These are phyloP conservation scores for Dichotomocladium elegans DNA, from an alignment of 371 early-diverging fungal species.

Conservation along the genomic window DNA sequence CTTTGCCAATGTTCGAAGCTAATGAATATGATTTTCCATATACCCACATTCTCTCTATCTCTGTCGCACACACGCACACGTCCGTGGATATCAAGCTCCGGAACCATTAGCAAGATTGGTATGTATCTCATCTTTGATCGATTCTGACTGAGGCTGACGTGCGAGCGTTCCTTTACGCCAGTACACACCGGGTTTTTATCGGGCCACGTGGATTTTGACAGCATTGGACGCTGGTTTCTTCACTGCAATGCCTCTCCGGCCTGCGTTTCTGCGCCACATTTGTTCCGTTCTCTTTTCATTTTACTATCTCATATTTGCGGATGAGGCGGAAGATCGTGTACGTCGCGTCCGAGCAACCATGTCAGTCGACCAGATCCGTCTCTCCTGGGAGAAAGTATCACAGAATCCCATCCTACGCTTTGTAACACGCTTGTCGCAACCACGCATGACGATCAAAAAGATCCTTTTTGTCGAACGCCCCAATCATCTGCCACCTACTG, in stretches of 20 bases:
- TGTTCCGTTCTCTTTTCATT: slow-evolving; percentile 73
- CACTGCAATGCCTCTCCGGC: slow-evolving; percentile 83
- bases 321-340: slow-evolving; percentile 84
- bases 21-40: not conserved
- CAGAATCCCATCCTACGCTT: slow-evolving; percentile 64
- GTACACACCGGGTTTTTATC: slow-evolving; percentile 90
- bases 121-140: not conserved
- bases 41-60: no score
- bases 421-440: slow-evolving; percentile 46
- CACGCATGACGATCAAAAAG: slow-evolving; percentile 51
- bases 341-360: slow-evolving; percentile 73
- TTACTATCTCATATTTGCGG: slow-evolving; percentile 85
- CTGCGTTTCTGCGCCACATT: slow-evolving; percentile 71
- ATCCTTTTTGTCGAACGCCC: slow-evolving; percentile 53
- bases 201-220: slow-evolving; percentile 89
- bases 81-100: no score
- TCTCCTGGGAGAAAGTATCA: slow-evolving; percentile 84
- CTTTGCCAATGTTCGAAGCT: not conserved
- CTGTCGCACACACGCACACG: no score
- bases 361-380: slow-evolving; percentile 84
- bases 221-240: slow-evolving; percentile 95
- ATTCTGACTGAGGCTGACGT: not conserved
- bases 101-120: slow-evolving; percentile 67
- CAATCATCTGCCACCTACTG: slow-evolving; percentile 33
- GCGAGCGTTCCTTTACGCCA: slow-evolving; percentile 30